Base-by-base conservation (phyloP, 495 filamentous ascomycete species). In the Xanthoparmelia taractica region DNA sequence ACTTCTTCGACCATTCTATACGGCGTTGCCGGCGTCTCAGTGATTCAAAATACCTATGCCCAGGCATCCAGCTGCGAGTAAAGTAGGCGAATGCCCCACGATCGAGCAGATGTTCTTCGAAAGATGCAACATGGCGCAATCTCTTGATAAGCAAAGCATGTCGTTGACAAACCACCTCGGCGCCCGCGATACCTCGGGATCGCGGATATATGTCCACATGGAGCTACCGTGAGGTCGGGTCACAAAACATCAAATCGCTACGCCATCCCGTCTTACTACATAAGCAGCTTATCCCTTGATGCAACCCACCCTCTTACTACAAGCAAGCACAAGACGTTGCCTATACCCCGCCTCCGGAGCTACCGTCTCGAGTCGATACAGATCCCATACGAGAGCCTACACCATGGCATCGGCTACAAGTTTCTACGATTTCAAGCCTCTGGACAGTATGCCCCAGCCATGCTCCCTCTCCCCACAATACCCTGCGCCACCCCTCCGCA, bases 381-480 rank as follows among this genome's bases (percentile, higher is more conserved):
- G 4, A 45, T 5, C 20, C 13, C 34, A 6, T n/a, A 25, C 29
- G 3, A 63, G 33, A 31, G 8, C 12, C 36, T 36, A 38, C 56
- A 86, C 74, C 68, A 98, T 96, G 93, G 77, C 93, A 48, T 91
- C 91, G 58, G 92, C 92, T 65, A 94, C 91, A 17, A 84, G 76
- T 61, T 91, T 98, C 76, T 96, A 88, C 78, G 91, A 96, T 68
- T 96, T 97, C 77, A 91, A 88, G 78, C 85, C 90, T 50, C 81
- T 86, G 55, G 85, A 91, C 68, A 91, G 87, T 90, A 82, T 52
- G 86, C 23, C 25, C 15, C 47, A 47, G 34, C 5, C 34, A 37
- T 20, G 43, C 41, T 5, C 29, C 23, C 23, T 20, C 36, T 60
- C 43, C 47, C 18, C 37, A 5, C 31, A 45, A 18, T n/a, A 41